phyloP scores from a whole-genome alignment of 495 filamentous ascomycete species.

The Podospora australis region DNA sequence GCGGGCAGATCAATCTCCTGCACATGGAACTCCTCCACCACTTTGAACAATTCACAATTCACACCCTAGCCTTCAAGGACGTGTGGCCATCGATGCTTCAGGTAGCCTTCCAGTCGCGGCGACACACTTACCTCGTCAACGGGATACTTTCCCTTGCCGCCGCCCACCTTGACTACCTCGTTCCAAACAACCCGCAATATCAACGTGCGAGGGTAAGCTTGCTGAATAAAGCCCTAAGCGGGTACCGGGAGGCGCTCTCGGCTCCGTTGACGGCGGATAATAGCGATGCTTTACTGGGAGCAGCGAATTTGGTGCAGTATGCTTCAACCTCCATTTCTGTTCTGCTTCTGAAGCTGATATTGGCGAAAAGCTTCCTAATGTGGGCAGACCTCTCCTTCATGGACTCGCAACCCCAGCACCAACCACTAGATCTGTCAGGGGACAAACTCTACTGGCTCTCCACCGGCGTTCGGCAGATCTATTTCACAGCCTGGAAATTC shows the following conservation, averaged over 20 bases:
- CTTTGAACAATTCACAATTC: constrained; percentile 18
- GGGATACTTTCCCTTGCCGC: constrained; percentile 23
- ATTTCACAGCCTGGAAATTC: constrained; percentile 22
- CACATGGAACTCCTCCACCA: constrained; percentile 27
- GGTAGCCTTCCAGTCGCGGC: constrained; percentile 15
- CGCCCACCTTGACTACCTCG: constrained; percentile 17
- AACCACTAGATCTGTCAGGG: constrained; percentile 11
- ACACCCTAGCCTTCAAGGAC: constrained; percentile 19
- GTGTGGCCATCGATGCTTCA: constrained; percentile 24
- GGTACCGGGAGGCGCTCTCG: constrained; percentile 17
- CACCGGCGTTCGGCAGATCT: constrained; percentile 22
- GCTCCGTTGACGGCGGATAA: constrained; percentile 28
- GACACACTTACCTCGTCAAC: constrained; percentile 23
- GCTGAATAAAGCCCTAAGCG: constrained; percentile 13
- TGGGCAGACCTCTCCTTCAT: constrained; percentile 22
- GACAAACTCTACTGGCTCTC: constrained; percentile 21
- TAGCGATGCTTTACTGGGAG: constrained; percentile 31
- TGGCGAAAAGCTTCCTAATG: too few species aligned
- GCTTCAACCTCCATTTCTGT: too few species aligned
- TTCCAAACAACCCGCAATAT: constrained; percentile 10
- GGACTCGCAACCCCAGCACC: constrained; percentile 1
- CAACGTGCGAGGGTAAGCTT: constrained; percentile 15
- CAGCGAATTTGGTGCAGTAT: constrained; percentile 21
- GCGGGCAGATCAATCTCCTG: constrained; percentile 20
- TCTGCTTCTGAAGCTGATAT: too few species aligned